Evolutionary conservation across 2,329 filamentous ascomycete species (phyloP), one percentile per base, ranked within the genome.

Genomic region (Fusarium equiseti): DNA sequence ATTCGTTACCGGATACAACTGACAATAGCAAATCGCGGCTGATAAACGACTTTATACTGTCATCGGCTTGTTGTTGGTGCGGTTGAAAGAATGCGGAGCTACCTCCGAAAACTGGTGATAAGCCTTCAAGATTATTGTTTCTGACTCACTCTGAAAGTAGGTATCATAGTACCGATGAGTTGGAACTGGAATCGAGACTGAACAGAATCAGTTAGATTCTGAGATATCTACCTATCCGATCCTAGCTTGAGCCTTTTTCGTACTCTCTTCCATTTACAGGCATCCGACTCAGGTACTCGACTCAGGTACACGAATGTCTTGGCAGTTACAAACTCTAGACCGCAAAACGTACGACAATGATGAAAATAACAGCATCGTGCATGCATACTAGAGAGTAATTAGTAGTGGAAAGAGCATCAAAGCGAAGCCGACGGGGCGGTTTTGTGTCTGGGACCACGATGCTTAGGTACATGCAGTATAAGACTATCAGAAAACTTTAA

Each of bases 271-370:
- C 24, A 35, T 31, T 29, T 8, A 22, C 20, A 22, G 16, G 3
- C 45, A 16, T 22, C 10, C 20, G 20, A 18, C 20, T 32, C 32
- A 38, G 24, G 49, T 27, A 27, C 49, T 11, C 22, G n/a, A 63
- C 29, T 43, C 43, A 49, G 32, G 29, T 20, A 15, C 6, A 12
- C 9, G 42, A 18, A 16, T 44, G 42, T 48, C n/a, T 26, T 44
- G 20, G 13, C 27, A 26, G 5, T 24, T 15, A 27, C n/a, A 52
- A 31, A 43, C n/a, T 63, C 20, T 63, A 38, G 59, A 57, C 31
- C 48, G 18, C 24, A 22, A 48, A 55, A 63, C 49, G 59, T 63
- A 63, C 45, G 59, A 63, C 48, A 29, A n/a, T 63, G 29, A 63
- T 55, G 38, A 61, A 62, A 45, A 32, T 1, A 45, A 38, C 7